Evolutionary conservation across 2,329 filamentous ascomycete genomes (phyloP).

Genomic region (Corinectria fuckeliana): DNA sequence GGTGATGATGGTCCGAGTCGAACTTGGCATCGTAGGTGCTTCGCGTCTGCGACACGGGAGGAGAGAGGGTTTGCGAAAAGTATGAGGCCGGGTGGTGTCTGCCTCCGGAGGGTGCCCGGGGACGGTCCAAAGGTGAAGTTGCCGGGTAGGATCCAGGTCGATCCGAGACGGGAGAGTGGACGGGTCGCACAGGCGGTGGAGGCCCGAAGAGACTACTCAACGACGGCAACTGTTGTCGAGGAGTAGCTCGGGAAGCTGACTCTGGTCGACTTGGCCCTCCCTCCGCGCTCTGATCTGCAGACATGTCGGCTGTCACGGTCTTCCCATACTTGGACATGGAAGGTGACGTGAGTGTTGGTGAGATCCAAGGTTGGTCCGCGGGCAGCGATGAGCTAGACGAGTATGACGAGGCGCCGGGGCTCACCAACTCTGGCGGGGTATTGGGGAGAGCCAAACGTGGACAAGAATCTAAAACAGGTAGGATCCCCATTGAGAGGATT

Average conservation of each 20-base stretch:
- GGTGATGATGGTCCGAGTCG: constrained; percentile 50
- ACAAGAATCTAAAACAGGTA: constrained; percentile 57
- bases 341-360: constrained; percentile 51
- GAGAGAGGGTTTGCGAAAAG: constrained; percentile 50
- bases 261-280: constrained; percentile 47
- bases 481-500: constrained; percentile 61
- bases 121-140: constrained; percentile 56
- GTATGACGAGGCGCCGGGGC: constrained; percentile 57
- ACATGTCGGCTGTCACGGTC: constrained; percentile 51
- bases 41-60: constrained; percentile 51
- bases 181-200: constrained; percentile 50
- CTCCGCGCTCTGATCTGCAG: constrained; percentile 47
- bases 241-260: constrained; percentile 36
- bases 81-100: constrained; percentile 53
- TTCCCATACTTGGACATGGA: constrained; percentile 67
- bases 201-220: constrained; percentile 64
- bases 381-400: constrained; percentile 51
- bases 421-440: constrained; percentile 62
- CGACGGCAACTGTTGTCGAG: constrained; percentile 60
- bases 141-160: constrained; percentile 51
- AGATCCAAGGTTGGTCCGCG: constrained; percentile 55
- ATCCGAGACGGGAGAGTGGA: constrained; percentile 55
- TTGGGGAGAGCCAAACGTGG: constrained; percentile 58
- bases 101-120: constrained; percentile 49
- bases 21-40: constrained; percentile 54